A percentile compares a stretch with the other conserved stretches of the same genome.
Evolutionary conservation across 768 basidiomycete genomes (phyloP).

Genomic region (Mycena filopes): DNA sequence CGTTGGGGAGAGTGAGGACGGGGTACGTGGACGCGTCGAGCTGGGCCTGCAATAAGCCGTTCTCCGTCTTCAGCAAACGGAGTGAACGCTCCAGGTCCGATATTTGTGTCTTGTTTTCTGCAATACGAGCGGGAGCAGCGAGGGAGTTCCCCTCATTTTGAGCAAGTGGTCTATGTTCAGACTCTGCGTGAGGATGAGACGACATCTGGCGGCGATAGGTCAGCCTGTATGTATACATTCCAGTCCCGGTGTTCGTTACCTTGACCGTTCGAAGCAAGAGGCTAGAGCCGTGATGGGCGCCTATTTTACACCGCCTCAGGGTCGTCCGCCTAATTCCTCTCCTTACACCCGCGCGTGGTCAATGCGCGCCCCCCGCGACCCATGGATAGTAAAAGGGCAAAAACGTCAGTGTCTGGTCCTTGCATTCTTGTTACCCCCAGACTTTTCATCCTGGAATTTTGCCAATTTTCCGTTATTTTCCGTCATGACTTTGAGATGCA

Average conservation of each 20-base stretch:
- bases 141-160: neutral
- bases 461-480: too few relatives aligned
- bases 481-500: too few relatives aligned
- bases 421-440: neutral
- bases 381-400: conserved; percentile 19
- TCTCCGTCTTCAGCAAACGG: neutral
- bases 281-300: too few relatives aligned
- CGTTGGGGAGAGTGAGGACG: conserved; percentile 3
- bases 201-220: too few relatives aligned
- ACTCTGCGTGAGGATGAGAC: too few relatives aligned
- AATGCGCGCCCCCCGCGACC: conserved; percentile 21
- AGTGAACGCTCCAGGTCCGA: neutral
- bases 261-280: too few relatives aligned
- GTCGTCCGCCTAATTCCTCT: neutral
- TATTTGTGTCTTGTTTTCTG: neutral
- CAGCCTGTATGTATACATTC: too few relatives aligned
- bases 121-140: neutral
- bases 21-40: conserved; percentile 9
- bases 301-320: too few relatives aligned
- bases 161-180: too few relatives aligned
- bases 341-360: neutral
- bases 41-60: neutral
- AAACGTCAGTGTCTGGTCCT: conserved; percentile 14
- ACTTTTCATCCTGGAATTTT: too few relatives aligned
- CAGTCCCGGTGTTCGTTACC: too few relatives aligned